These are phyloP conservation scores for Penicillium griseofulvum DNA, from an alignment of 2,329 filamentous ascomycete genomes.

Conservation along the genomic window DNA sequence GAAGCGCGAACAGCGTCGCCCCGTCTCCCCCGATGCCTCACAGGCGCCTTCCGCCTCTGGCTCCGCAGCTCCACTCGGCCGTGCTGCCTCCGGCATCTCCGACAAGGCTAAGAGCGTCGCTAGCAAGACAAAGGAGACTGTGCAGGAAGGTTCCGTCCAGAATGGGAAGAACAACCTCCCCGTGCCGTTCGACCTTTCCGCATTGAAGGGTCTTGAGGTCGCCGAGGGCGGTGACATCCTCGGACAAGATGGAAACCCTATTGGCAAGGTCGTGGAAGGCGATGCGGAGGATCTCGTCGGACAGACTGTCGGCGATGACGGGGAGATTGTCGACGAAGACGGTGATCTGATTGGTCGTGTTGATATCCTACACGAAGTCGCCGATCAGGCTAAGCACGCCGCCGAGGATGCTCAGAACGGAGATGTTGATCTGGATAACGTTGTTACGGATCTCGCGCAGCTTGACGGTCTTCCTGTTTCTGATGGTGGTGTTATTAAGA, in stretches of 20 bases:
- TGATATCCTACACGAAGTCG: conserved; percentile 27
- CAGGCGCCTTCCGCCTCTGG: conserved; percentile 25
- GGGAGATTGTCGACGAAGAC: conserved; percentile 34
- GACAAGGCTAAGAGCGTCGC: conserved; percentile 19
- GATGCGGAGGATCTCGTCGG: conserved; percentile 43
- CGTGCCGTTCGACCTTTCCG: conserved; percentile 34
- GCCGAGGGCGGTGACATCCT: conserved; percentile 38
- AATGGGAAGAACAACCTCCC: conserved; percentile 1
- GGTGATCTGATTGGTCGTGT: conserved; percentile 40
- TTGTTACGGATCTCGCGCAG: conserved; percentile 35
- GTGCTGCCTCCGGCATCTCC: conserved; percentile 12
- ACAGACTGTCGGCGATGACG: conserved; percentile 40
- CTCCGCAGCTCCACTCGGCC: conserved; percentile 22
- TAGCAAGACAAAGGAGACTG: conserved; percentile 19
- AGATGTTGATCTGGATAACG: conserved; percentile 25
- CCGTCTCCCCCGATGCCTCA: conserved; percentile 23
- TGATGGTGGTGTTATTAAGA: conserved; percentile 54
- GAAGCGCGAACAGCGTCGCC: conserved; percentile 29
- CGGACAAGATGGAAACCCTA: conserved; percentile 33
- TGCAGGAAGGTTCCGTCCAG: conserved; percentile 5
- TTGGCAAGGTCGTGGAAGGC: conserved; percentile 43
- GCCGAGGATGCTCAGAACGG: conserved; percentile 17
- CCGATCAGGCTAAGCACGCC: conserved; percentile 22
- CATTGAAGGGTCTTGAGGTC: conserved; percentile 42
- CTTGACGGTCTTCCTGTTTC: conserved; percentile 46